Conservation (phyloP, 371 early-diverging fungal genomes). For the Homolaphlyctis polyrhiza region DNA sequence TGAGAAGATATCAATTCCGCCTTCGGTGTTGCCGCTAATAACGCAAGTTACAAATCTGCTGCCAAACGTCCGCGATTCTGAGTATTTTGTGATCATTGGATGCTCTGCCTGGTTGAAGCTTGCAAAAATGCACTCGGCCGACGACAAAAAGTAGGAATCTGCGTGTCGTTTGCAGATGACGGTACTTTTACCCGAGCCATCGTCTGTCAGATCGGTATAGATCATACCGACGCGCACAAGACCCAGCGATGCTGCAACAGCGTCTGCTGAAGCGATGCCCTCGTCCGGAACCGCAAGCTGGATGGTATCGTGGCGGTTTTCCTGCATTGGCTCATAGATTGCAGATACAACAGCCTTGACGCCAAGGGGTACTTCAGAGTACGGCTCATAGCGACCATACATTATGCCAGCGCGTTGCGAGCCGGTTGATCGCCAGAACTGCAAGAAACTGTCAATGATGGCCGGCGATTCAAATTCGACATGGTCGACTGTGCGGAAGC, state of each 20-base stretch:
- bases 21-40: conserved; percentile 72
- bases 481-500: conserved; percentile 97
- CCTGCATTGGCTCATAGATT: conserved; percentile 94
- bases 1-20: conserved; percentile 80
- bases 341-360: conserved; percentile 96
- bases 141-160: conserved; percentile 91
- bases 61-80: conserved; percentile 74
- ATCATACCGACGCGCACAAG: conserved; percentile 81
- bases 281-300: conserved; percentile 49
- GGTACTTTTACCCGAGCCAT: conserved; percentile 74
- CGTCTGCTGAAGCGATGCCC: conserved; percentile 48
- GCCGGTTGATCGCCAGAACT: conserved; percentile 84
- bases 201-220: conserved; percentile 90
- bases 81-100: conserved; percentile 68
- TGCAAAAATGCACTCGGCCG: conserved; percentile 87
- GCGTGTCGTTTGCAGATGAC: conserved; percentile 85
- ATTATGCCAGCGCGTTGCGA: conserved; percentile 90
- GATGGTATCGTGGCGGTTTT: conserved; percentile 77
- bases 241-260: conserved; percentile 71
- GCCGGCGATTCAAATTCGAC: conserved; percentile 91
- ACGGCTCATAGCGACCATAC: conserved; percentile 91
- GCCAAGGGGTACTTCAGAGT: conserved; percentile 91
- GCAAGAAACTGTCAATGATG: conserved; percentile 85
- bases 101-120: conserved; percentile 82
- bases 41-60: conserved; percentile 92